Percentiles rank a stretch among this genome's conserved stretches.
Conservation (phyloP, 1,139 yeast genomes). For the Candida sp. region DNA sequence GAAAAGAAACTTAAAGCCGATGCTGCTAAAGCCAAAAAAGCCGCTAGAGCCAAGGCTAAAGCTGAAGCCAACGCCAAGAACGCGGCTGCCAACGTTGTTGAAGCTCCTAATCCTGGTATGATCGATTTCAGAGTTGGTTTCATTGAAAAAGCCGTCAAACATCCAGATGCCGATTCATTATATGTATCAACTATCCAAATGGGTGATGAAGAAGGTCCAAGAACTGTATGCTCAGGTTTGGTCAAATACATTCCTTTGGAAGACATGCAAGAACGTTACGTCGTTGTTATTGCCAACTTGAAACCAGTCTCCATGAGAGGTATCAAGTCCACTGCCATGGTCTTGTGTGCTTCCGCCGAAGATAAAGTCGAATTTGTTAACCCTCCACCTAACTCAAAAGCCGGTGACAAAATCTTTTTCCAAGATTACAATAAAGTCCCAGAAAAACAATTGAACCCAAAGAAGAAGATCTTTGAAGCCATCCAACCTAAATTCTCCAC, state of each 20-base stretch:
- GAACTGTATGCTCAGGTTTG: slow-evolving; percentile 95
- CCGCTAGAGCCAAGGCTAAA: slow-evolving; percentile 71
- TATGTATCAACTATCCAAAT: slow-evolving; percentile 95
- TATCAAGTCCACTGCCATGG: slow-evolving; percentile 94
- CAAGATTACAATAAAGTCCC: slow-evolving; percentile 89
- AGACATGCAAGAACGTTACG: slow-evolving; percentile 44
- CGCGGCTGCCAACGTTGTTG: slow-evolving; percentile 53
- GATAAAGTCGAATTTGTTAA: slow-evolving; percentile 82
- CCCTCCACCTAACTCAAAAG: slow-evolving; percentile 92
- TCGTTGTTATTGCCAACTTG: slow-evolving; percentile 56
- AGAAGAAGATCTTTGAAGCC: slow-evolving; percentile 98
- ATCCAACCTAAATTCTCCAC: slow-evolving; percentile 91
- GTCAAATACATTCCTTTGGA: slow-evolving; percentile 49
- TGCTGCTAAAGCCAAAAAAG: slow-evolving; percentile 63
- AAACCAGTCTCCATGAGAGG: slow-evolving; percentile 77
- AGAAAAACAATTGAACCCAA: slow-evolving; percentile 92
- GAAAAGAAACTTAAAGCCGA: slow-evolving; percentile 58
- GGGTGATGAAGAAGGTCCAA: slow-evolving; percentile 96
- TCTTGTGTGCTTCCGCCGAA: slow-evolving; percentile 81
- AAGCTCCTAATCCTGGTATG: slow-evolving; percentile 73
- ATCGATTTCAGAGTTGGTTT: slow-evolving; percentile 94
- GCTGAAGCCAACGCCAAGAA: slow-evolving; percentile 61
- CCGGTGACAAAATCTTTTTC: slow-evolving; percentile 96
- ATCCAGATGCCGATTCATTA: slow-evolving; percentile 96
- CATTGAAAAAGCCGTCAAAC: slow-evolving; percentile 94